phyloP scores from a whole-genome alignment of 768 basidiomycete genomes.

The Suillus clintonianus region DNA sequence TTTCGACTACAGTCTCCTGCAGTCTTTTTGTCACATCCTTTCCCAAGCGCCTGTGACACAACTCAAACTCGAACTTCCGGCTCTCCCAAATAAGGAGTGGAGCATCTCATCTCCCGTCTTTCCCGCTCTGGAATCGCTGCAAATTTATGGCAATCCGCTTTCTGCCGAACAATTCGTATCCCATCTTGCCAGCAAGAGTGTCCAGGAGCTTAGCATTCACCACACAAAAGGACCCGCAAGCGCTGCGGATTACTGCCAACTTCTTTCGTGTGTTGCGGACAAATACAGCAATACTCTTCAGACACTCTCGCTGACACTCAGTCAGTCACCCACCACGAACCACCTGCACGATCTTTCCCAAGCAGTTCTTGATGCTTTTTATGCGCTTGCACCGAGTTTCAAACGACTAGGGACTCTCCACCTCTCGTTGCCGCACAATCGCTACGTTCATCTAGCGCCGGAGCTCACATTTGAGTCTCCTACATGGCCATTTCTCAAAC shows the following conservation, averaged over 20 bases:
- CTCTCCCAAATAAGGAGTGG: background rate
- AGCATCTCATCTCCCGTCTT: background rate
- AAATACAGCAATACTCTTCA: background rate
- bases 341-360: background rate
- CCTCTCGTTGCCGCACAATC: background rate
- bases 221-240: background rate
- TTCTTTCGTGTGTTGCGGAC: background rate
- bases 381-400: background rate
- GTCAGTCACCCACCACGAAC: background rate
- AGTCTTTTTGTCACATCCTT: slow-evolving; percentile 1
- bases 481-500: background rate
- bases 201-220: background rate
- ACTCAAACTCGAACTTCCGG: background rate
- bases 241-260: background rate
- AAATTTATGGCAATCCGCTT: background rate
- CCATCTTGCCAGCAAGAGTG: background rate
- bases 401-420: background rate
- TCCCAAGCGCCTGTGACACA: background rate
- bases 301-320: background rate
- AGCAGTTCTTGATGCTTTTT: background rate
- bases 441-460: background rate
- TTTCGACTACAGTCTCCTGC: background rate
- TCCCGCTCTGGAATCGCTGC: background rate
- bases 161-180: background rate
- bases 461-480: background rate